Evolutionary conservation across 148 eudicot genomes (phyloP).

Genomic region (Rhododendron ferrugineum): DNA sequence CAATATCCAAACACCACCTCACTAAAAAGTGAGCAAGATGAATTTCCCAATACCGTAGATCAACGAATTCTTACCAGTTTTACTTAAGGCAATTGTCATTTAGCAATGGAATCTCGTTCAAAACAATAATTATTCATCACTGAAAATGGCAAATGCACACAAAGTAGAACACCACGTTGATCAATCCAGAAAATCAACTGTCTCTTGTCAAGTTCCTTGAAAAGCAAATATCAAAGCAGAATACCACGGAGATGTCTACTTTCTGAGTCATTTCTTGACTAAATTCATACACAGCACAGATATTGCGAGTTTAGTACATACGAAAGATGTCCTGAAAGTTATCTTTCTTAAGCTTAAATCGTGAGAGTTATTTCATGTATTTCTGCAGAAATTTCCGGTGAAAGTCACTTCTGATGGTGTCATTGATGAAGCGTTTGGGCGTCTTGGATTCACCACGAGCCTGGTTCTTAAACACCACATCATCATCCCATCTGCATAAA

Average conservation of each 20-base stretch:
- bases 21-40: neutral
- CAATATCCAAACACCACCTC: neutral
- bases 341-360: neutral
- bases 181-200: neutral
- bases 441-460: constrained; percentile 88
- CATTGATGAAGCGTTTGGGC: constrained; percentile 92
- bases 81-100: neutral
- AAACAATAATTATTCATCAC: neutral
- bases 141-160: neutral
- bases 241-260: neutral
- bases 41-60: neutral
- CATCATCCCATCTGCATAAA: constrained; percentile 91
- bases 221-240: neutral
- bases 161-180: neutral
- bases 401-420: constrained; percentile 88
- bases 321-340: neutral
- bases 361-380: constrained; percentile 67
- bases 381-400: constrained; percentile 90
- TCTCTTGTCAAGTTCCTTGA: neutral
- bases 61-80: neutral
- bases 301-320: neutral
- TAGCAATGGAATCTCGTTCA: neutral
- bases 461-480: constrained; percentile 98
- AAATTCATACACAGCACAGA: neutral
- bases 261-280: neutral